phyloP scores from a whole-genome alignment of 2,329 filamentous ascomycete species.

The Cercospora sesami region DNA sequence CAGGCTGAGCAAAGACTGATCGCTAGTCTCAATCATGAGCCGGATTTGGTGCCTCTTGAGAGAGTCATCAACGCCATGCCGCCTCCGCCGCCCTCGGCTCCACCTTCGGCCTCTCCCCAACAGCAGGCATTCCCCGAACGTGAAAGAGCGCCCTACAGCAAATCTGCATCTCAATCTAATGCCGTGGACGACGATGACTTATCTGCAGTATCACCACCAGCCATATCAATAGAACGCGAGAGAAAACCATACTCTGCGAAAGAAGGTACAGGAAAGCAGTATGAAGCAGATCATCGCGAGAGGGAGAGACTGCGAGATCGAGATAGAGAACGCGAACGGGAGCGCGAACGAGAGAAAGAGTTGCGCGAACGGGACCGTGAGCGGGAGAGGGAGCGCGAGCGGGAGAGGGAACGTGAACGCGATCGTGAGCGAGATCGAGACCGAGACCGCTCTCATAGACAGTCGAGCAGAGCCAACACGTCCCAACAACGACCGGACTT shows the following conservation, averaged over 20 bases:
- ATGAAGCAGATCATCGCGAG: slow-evolving; percentile 37
- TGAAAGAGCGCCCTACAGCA: slow-evolving; percentile 45
- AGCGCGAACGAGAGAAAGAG: slow-evolving; percentile 23
- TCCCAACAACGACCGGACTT: slow-evolving; percentile 22
- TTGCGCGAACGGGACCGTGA: slow-evolving; percentile 13
- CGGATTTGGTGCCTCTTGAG: slow-evolving; percentile 50
- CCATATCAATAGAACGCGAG: slow-evolving; percentile 62
- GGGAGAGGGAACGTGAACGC: slow-evolving; percentile 16
- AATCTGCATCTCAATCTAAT: slow-evolving; percentile 33
- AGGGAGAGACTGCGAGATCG: slow-evolving; percentile 23
- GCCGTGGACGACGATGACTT: slow-evolving; percentile 42
- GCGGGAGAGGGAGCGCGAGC: slow-evolving; percentile 17
- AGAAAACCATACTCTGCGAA: slow-evolving; percentile 64
- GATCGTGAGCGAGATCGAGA: slow-evolving; percentile 22
- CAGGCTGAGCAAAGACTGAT: slow-evolving; percentile 62
- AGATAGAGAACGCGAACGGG: slow-evolving; percentile 19
- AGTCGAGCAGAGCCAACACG: slow-evolving; percentile 20
- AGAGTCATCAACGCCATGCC: slow-evolving; percentile 37
- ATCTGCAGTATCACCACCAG: slow-evolving; percentile 36
- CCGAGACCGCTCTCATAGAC: slow-evolving; percentile 21
- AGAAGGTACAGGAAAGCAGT: slow-evolving; percentile 60
- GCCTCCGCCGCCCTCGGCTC: slow-evolving; percentile 36
- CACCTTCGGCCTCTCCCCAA: slow-evolving; percentile 28
- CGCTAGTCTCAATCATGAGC: slow-evolving; percentile 42
- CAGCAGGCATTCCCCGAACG: slow-evolving; percentile 40